Percentiles rank a stretch among this genome's conserved stretches.
phyloP scores from a whole-genome alignment of 192 early-diverging fungal genomes.

The Umbelopsis ramanniana region DNA sequence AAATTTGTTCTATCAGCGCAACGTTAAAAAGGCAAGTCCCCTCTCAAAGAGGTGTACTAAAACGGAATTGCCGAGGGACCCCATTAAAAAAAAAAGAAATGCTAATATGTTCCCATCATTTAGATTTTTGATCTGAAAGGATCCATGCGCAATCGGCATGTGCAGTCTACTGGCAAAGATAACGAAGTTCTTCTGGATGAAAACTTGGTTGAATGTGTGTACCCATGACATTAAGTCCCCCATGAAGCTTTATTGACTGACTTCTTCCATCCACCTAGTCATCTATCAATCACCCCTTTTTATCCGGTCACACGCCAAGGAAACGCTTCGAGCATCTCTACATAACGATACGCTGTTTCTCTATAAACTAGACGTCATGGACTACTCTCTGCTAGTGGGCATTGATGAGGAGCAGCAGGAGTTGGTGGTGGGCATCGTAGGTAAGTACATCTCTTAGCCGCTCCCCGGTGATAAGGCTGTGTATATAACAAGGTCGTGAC shows the following conservation, averaged over 20 bases:
- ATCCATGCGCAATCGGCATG: slow-evolving; percentile 93
- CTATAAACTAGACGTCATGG: slow-evolving; percentile 93
- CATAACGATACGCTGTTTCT: slow-evolving; percentile 96
- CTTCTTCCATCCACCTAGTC: slow-evolving; percentile 39
- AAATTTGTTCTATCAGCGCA: slow-evolving; percentile 89
- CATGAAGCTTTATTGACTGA: neutral
- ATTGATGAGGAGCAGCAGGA: slow-evolving; percentile 86
- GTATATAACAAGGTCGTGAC: neutral
- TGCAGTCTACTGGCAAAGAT: slow-evolving; percentile 80
- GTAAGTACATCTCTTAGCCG: slow-evolving; percentile 46
- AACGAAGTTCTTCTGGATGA: slow-evolving; percentile 93
- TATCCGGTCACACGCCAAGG: slow-evolving; percentile 88
- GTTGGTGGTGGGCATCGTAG: slow-evolving; percentile 95
- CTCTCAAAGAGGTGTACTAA: too few relatives aligned
- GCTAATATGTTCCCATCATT: neutral
- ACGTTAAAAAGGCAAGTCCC: slow-evolving; percentile 60
- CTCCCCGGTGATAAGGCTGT: neutral
- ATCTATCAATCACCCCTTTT: slow-evolving; percentile 88
- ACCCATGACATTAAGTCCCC: neutral
- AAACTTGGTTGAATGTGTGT: slow-evolving; percentile 85
- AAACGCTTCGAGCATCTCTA: slow-evolving; percentile 79
- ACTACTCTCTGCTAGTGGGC: slow-evolving; percentile 95
- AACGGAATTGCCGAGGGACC: too few relatives aligned
- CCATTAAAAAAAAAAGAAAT: too few relatives aligned
- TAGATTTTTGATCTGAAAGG: slow-evolving; percentile 93